phyloP scores from a whole-genome alignment of 257 asterid species.

The Solanum pennellii region DNA sequence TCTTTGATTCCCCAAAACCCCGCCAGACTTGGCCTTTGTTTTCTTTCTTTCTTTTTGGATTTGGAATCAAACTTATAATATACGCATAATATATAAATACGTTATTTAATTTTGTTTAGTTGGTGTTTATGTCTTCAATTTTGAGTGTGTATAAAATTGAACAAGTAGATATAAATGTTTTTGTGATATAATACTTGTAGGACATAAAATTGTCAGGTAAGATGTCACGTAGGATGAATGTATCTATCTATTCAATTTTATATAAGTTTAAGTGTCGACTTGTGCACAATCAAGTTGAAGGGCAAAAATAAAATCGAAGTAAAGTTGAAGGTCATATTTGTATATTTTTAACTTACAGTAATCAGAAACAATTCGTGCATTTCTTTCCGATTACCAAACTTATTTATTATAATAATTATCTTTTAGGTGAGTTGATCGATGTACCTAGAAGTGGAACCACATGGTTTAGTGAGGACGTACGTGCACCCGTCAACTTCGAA shows the following conservation, averaged over 20 bases:
- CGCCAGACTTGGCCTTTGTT: conserved; percentile 39
- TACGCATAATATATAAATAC: too few relatives aligned
- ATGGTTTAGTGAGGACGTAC: background rate
- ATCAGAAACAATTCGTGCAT: too few relatives aligned
- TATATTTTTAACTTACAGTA: background rate
- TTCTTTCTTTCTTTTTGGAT: background rate
- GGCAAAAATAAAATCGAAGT: too few relatives aligned
- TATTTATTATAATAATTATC: background rate
- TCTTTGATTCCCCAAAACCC: conserved; percentile 35
- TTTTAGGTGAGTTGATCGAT: background rate
- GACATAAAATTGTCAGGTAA: background rate
- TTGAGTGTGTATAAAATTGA: background rate
- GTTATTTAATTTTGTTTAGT: too few relatives aligned
- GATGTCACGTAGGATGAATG: background rate
- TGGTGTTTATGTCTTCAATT: too few relatives aligned
- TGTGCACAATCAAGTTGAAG: too few relatives aligned
- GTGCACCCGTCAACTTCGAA: background rate
- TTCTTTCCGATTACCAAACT: background rate
- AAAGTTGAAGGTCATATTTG: background rate
- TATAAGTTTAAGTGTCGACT: background rate
- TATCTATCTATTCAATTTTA: too few relatives aligned
- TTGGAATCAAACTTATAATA: background rate
- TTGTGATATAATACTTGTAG: background rate
- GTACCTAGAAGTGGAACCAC: background rate
- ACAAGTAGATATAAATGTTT: too few relatives aligned